Percentiles rank a stretch among this genome's conserved stretches.
Evolutionary conservation across 2,329 filamentous ascomycete genomes (phyloP).

Genomic region (Hypoxylon sp.): DNA sequence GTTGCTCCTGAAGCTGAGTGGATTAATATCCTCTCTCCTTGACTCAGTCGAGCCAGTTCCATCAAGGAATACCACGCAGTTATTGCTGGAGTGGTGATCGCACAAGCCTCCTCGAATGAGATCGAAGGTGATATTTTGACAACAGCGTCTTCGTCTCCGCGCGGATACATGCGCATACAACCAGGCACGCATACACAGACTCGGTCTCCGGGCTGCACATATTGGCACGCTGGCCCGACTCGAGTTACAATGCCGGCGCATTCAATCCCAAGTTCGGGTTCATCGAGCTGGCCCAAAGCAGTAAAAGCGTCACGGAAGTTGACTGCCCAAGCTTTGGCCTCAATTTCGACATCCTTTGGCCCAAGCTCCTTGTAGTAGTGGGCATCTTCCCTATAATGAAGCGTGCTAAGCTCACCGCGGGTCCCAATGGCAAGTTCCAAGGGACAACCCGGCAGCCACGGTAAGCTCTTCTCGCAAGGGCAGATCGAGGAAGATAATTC

Average conservation of each 20-base stretch:
- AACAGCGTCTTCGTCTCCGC: not conserved
- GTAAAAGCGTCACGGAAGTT: constrained; percentile 13
- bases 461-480: not conserved
- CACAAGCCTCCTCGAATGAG: not conserved
- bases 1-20: constrained; percentile 7
- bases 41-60: not conserved
- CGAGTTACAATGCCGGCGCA: constrained; percentile 9
- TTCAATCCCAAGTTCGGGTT: not conserved
- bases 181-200: not conserved
- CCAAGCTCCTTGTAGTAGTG: not conserved
- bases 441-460: constrained; percentile 14
- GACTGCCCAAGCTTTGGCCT: constrained; percentile 19
- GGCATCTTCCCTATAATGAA: constrained; percentile 2
- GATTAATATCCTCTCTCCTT: constrained; percentile 14
- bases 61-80: constrained; percentile 9
- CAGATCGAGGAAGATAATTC: not conserved
- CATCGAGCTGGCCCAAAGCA: constrained; percentile 8
- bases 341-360: constrained; percentile 20
- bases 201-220: not conserved
- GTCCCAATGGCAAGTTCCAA: constrained; percentile 6
- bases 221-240: not conserved
- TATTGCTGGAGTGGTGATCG: not conserved
- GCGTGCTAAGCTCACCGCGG: not conserved
- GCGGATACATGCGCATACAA: constrained; percentile 3
- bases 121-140: constrained; percentile 1